These are phyloP conservation scores for Solanum dulcamara DNA, from an alignment of 257 asterid genomes.

Conservation along the genomic window DNA sequence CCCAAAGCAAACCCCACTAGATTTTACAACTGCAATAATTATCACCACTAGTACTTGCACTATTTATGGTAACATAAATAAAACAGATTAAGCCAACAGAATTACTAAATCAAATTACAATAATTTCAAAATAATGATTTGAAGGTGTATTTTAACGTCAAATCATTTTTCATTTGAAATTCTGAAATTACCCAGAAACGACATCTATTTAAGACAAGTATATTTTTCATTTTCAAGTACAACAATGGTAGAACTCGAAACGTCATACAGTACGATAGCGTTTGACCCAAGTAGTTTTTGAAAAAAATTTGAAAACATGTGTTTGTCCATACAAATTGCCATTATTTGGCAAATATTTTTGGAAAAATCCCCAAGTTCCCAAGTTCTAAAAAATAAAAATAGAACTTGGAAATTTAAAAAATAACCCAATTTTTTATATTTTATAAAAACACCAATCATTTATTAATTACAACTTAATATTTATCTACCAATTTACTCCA, in stretches of 20 bases:
- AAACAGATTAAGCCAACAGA: neutral
- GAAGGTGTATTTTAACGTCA: neutral
- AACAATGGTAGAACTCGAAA: neutral
- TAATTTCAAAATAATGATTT: neutral
- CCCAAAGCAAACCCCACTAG: neutral
- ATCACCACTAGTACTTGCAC: neutral
- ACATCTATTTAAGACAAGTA: neutral
- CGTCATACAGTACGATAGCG: too few species aligned
- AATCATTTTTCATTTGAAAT: neutral
- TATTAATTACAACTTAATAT: too few species aligned
- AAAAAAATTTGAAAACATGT: too few species aligned
- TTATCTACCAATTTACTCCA: too few species aligned
- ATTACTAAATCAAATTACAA: neutral
- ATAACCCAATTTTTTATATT: too few species aligned
- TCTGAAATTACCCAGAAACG: neutral
- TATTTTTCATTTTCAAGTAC: neutral
- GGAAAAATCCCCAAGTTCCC: too few species aligned
- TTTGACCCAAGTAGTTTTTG: too few species aligned
- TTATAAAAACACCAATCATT: too few species aligned
- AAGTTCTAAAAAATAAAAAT: too few species aligned
- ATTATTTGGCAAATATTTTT: too few species aligned
- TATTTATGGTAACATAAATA: neutral
- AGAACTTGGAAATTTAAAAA: too few species aligned
- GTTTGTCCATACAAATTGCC: too few species aligned
- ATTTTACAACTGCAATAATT: neutral